A percentile compares a stretch with the other conserved stretches of the same genome.
Conservation (phyloP, 352 stramenopile species). For the Plasmopara muralis region DNA sequence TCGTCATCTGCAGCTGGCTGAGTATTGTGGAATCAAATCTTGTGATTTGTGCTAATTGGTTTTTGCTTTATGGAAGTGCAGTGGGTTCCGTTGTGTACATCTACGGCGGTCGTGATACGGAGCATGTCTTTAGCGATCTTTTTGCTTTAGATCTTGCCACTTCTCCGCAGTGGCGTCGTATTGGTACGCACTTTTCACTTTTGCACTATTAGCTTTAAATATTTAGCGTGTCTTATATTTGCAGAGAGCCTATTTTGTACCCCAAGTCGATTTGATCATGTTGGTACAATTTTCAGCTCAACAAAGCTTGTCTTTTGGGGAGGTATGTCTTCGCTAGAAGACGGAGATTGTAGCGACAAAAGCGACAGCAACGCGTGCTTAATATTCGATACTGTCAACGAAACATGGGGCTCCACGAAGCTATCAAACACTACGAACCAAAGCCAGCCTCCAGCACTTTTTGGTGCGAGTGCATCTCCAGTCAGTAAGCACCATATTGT, state of each 20-base stretch:
- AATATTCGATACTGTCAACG: slow-evolving; percentile 48
- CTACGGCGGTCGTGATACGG: slow-evolving; percentile 58
- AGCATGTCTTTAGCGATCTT: slow-evolving; percentile 64
- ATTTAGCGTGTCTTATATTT: background rate
- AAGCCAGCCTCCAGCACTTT: slow-evolving; percentile 28
- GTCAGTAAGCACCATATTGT: slow-evolving; percentile 54
- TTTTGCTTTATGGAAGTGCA: slow-evolving; percentile 12
- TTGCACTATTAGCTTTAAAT: background rate
- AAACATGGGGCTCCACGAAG: slow-evolving; percentile 32
- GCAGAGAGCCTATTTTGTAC: slow-evolving; percentile 12
- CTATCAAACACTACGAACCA: slow-evolving; percentile 33
- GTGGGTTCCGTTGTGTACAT: slow-evolving; percentile 67
- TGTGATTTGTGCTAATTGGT: background rate
- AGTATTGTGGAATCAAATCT: background rate
- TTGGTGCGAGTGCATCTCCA: slow-evolving; percentile 36
- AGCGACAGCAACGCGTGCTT: slow-evolving; percentile 19
- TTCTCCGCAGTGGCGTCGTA: slow-evolving; percentile 37
- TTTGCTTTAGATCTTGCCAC: slow-evolving; percentile 50
- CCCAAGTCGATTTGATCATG: slow-evolving; percentile 48
- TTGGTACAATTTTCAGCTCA: slow-evolving; percentile 38
- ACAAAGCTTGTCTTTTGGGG: slow-evolving; percentile 58
- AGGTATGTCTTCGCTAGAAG: slow-evolving; percentile 43
- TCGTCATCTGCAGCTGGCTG: background rate
- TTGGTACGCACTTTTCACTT: slow-evolving; percentile 26
- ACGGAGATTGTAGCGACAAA: slow-evolving; percentile 18